phyloP scores from a whole-genome alignment of 148 eudicot species.

The Gaultheria prostrata region DNA sequence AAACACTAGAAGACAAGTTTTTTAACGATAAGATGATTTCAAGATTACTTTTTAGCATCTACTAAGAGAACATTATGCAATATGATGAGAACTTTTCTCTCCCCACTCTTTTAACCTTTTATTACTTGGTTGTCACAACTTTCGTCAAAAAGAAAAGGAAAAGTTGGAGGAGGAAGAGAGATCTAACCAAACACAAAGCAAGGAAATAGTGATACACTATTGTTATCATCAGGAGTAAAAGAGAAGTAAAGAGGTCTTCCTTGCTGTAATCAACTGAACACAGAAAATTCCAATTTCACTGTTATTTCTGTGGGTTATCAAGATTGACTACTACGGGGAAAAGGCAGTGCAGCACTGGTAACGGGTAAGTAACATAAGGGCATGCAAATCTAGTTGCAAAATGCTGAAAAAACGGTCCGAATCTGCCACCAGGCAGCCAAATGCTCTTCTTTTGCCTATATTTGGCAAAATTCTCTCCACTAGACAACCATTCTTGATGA shows the following conservation, averaged over 20 bases:
- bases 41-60: no score
- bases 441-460: neutral
- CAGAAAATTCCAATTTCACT: neutral
- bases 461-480: neutral
- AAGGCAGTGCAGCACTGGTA: no score
- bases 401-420: neutral
- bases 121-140: neutral
- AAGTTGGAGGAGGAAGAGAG: neutral
- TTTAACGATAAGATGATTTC: neutral
- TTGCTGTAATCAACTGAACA: neutral
- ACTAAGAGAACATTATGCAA: neutral
- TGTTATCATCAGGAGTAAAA: neutral
- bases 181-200: neutral
- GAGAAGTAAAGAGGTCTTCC: neutral
- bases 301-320: neutral
- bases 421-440: neutral
- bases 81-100: neutral
- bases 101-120: neutral
- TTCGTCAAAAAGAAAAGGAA: neutral
- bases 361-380: neutral
- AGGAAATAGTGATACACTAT: neutral
- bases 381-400: neutral
- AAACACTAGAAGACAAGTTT: neutral
- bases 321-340: neutral
- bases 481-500: neutral